A percentile compares a stretch with the other conserved stretches of the same genome.
Conservation (phyloP, 345 rosid species). For the Boechera divaricarpa region DNA sequence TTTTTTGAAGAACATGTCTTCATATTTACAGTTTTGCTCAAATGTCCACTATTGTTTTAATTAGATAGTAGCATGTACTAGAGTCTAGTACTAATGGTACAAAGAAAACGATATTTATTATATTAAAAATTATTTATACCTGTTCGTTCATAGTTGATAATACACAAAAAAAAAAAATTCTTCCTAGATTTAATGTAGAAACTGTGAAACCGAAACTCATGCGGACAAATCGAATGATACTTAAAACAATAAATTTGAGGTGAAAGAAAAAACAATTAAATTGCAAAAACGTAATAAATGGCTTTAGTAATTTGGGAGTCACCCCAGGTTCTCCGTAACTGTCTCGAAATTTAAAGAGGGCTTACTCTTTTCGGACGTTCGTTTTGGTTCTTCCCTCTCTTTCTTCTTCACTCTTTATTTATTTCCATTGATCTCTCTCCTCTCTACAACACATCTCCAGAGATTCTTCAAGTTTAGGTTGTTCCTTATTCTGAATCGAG, state of each 20-base stretch:
- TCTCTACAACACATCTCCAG: constrained; percentile 7
- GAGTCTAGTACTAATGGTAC: no score
- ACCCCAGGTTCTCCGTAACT: constrained; percentile 38
- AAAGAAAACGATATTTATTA: no score
- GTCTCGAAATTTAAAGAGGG: constrained; percentile 30
- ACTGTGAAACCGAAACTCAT: constrained; percentile 23
- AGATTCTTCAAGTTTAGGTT: neutral
- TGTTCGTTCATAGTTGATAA: no score
- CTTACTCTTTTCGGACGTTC: constrained; percentile 31
- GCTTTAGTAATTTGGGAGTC: neutral
- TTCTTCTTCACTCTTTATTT: constrained; percentile 30
- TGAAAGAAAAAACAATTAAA: neutral
- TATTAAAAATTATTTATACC: no score
- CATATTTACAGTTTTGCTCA: no score
- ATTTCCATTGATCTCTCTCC: constrained; percentile 12
- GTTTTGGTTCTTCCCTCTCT: constrained; percentile 22
- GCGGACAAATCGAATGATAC: constrained; percentile 2
- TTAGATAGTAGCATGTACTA: no score
- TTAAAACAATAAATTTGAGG: neutral
- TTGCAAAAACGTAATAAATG: neutral
- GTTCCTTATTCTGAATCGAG: constrained; percentile 19
- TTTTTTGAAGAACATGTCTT: no score
- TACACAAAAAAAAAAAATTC: no score
- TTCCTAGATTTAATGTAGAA: no score
- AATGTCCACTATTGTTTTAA: no score